Evolutionary conservation across 768 basidiomycete genomes (phyloP), one percentile per base, ranked within the genome.

Genomic region (Lentinula detonsa): DNA sequence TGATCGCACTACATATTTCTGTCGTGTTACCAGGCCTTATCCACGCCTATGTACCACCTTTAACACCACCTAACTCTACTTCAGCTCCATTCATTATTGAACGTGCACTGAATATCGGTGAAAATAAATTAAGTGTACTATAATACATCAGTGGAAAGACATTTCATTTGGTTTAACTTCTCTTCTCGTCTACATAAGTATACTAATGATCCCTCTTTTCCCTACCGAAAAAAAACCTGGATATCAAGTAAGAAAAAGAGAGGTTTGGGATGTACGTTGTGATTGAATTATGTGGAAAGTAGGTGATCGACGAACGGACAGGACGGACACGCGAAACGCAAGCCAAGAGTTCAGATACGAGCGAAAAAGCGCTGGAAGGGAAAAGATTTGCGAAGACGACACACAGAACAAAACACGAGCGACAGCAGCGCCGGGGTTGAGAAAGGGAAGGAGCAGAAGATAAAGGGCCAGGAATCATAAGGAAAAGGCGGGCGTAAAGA

Each of bases 91-190:
- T 28, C 28, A 28, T 28, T 28, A 28, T 28, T 28, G 3, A 39
- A 39, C 37, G 37, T 13, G 9, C 37, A 39, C 28, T 28, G 28
- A 3, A 28, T 28, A 28, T 28, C 28, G 28, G 21, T 9, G 55
- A 48, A 59, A 59, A 59, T 50, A 59, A 59, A 48, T 59, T 46
- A 60, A 59, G 33, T 60, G 59, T 50, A 60, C 42, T 60, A 60
- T 60, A 49, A 60, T 60, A 60, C 59, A 60, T 34, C 50, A n/a
- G 28, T 23, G 48, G 48, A 59, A 60, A 52, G 49, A 42, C 18
- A 51, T 60, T 60, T 60, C 49, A 52, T 60, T 60, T 39, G 9
- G n/a, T 23, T 60, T 52, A 16, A 50, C 59, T 60, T 51, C 39
- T 60, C 59, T 60, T 60, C 55, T 48, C 42, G 48, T 59, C 59